phyloP scores from a whole-genome alignment of 2,329 filamentous ascomycete genomes.

The Colletotrichum sp. region DNA sequence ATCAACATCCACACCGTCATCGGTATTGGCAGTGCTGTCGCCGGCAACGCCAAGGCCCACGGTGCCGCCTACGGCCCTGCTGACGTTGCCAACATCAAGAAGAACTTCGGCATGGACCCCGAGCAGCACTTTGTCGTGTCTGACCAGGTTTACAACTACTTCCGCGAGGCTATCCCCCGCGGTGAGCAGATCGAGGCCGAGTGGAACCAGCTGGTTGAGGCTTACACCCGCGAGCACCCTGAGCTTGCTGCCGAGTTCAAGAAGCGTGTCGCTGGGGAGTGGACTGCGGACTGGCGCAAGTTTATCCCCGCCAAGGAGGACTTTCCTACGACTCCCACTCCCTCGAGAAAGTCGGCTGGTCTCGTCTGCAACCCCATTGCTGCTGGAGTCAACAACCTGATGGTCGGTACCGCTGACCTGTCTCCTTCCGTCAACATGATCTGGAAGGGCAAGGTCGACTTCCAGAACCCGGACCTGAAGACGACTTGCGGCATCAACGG shows the following conservation, averaged over 20 bases:
- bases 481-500: conserved; percentile 58
- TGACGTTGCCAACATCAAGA: conserved; percentile 50
- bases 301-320: conserved; percentile 48
- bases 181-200: conserved; percentile 50
- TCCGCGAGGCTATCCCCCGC: conserved; percentile 46
- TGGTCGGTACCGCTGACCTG: conserved; percentile 60
- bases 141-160: conserved; percentile 56
- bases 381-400: conserved; percentile 48
- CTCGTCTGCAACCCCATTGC: conserved; percentile 57
- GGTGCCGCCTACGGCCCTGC: conserved; percentile 61
- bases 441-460: conserved; percentile 57
- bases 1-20: conserved; percentile 65
- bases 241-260: conserved; percentile 55
- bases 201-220: conserved; percentile 48
- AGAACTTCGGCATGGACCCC: conserved; percentile 36
- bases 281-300: conserved; percentile 52
- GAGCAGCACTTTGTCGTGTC: conserved; percentile 39
- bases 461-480: conserved; percentile 46
- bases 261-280: conserved; percentile 50
- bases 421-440: conserved; percentile 61
- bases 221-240: conserved; percentile 50
- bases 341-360: conserved; percentile 55
- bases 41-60: conserved; percentile 59
- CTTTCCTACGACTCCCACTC: conserved; percentile 51
- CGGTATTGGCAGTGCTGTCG: conserved; percentile 53